Conservation (phyloP, 2,329 filamentous ascomycete genomes). For the Alternaria gansuensis region DNA sequence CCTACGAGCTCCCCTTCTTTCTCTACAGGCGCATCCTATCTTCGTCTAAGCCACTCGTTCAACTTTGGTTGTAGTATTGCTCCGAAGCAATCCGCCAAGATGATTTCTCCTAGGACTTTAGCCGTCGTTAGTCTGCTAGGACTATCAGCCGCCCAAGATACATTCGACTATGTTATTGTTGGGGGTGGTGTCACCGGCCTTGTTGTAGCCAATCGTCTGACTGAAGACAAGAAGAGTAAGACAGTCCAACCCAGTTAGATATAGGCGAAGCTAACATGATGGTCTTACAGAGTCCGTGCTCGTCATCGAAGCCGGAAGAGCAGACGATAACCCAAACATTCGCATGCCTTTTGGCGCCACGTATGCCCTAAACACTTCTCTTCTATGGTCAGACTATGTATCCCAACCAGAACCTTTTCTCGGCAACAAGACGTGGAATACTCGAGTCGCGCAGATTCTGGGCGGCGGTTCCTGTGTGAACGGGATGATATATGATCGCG, state of each 20-base stretch:
- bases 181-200: conserved; percentile 42
- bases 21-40: background rate
- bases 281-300: conserved; percentile 34
- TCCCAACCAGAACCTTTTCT: conserved; percentile 34
- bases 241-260: background rate
- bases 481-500: conserved; percentile 52
- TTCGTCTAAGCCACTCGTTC: background rate
- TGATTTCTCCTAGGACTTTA: conserved; percentile 30
- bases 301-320: conserved; percentile 40
- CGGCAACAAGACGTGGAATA: conserved; percentile 27
- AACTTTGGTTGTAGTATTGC: background rate
- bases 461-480: conserved; percentile 43
- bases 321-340: conserved; percentile 35
- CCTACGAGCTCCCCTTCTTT: conserved; percentile 12
- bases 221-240: conserved; percentile 26
- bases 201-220: conserved; percentile 38
- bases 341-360: conserved; percentile 37
- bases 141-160: conserved; percentile 24
- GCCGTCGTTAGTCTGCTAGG: conserved; percentile 28
- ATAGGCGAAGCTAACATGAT: conserved; percentile 1
- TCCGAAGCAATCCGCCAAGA: conserved; percentile 19
- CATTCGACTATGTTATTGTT: conserved; percentile 42
- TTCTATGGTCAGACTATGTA: conserved; percentile 30
- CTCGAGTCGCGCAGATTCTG: conserved; percentile 32
- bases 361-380: conserved; percentile 32